Base-by-base conservation (phyloP, 2,329 filamentous ascomycete species). In the Septoria linicola region DNA sequence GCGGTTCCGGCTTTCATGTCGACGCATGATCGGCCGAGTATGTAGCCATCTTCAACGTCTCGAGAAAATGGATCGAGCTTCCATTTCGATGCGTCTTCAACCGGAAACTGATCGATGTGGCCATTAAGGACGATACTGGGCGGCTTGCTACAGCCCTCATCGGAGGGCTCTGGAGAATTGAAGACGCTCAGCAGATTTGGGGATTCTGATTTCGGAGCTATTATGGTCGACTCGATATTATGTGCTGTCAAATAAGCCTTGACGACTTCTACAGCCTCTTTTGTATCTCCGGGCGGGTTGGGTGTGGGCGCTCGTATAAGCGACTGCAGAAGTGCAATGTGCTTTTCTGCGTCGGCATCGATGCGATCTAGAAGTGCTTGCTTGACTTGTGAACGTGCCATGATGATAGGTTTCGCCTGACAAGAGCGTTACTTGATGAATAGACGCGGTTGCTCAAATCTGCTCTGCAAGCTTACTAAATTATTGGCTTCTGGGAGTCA, bases 1-100 rank as follows among this genome's bases (percentile, higher is more conserved):
- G 69, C 70, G 4, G 68, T 73, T 0, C 72, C 72, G 4, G 71
- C 68, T 58, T 75, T 74, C 72, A 75, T 74, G 51, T 74, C 72
- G 1, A 73, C 72, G 0, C 63, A 66, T 2, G 70, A 71, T 16
- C 71, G 61, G 2, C 72, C 72, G 52, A 70, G 63, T 14, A 74
- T 60, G 8, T 63, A 60, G 3, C 63, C 61, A 6, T 63, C 62
- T 17, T 66, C 62, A 6, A 68, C 60, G 19, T 70, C 59, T 10
- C 70, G 69, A 10, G 70, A 70, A 61, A 67, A 74, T 2, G 73
- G 67, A 36, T 66, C 61, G 19, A 63, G 58, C 10, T 66, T 51
- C 71, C 70, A 73, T n/a, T 66, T 59, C 6, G 61, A 53, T 1
- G 61, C 57, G 17, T 66, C 65, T 1, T 63, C 66, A 0, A 68